A percentile compares a stretch with the other conserved stretches of the same genome.
These are phyloP conservation scores for Talaromyces ruber DNA, from an alignment of 495 filamentous ascomycete species.

Conservation along the genomic window DNA sequence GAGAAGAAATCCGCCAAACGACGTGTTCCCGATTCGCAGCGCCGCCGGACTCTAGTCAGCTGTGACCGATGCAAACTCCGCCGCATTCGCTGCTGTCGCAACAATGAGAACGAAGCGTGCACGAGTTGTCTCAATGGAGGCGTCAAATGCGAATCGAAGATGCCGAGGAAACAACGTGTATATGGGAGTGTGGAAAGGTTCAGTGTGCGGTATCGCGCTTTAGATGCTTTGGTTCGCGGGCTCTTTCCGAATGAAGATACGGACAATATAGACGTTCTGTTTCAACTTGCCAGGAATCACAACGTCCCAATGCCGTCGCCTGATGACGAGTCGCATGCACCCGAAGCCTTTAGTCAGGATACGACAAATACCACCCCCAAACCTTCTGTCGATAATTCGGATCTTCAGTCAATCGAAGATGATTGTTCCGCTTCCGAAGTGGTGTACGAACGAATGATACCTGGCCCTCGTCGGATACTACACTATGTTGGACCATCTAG, in stretches of 20 bases:
- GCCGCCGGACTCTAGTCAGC: background rate
- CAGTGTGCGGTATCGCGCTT: slow-evolving; percentile 31
- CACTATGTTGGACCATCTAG: slow-evolving; percentile 32
- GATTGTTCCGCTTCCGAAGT: background rate
- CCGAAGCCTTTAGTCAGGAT: slow-evolving; percentile 2
- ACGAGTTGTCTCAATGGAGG: slow-evolving; percentile 14
- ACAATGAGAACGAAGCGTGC: slow-evolving; percentile 4
- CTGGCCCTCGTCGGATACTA: slow-evolving; percentile 1
- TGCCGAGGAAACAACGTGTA: slow-evolving; percentile 38
- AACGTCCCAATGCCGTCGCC: slow-evolving; percentile 2
- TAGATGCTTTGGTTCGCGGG: slow-evolving; percentile 36
- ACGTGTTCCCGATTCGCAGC: background rate
- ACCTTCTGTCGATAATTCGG: background rate
- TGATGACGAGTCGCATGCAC: background rate
- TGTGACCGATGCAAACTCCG: slow-evolving; percentile 5
- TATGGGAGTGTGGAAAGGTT: slow-evolving; percentile 44
- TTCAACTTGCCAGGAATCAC: slow-evolving; percentile 17
- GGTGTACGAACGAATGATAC: slow-evolving; percentile 1
- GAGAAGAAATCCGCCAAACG: background rate
- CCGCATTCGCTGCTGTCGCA: slow-evolving; percentile 2
- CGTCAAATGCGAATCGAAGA: slow-evolving; percentile 33
- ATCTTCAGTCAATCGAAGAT: background rate
- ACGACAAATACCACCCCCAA: background rate
- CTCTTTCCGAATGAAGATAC: slow-evolving; percentile 35
- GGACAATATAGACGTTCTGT: slow-evolving; percentile 23